Conservation (phyloP, 352 stramenopile genomes). For the Lagenidium sp. region DNA sequence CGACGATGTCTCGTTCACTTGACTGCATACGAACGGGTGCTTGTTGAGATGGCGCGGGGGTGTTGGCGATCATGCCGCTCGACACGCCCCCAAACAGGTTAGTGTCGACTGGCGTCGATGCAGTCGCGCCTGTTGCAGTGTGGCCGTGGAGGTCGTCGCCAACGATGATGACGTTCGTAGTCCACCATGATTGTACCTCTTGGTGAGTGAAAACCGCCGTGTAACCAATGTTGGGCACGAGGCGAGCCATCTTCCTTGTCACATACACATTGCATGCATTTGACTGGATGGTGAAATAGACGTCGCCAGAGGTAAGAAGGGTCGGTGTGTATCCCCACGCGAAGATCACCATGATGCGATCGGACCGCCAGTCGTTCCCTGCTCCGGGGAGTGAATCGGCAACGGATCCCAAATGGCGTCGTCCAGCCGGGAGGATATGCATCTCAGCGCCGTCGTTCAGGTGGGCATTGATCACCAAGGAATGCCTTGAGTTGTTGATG, state of each 20-base stretch:
- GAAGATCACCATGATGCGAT: slow-evolving; percentile 69
- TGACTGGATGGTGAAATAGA: slow-evolving; percentile 77
- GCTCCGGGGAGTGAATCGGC: slow-evolving; percentile 10
- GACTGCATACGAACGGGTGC: slow-evolving; percentile 4
- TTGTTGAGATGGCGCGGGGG: no score
- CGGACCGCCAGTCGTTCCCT: slow-evolving; percentile 38
- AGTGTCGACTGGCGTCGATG: slow-evolving; percentile 8
- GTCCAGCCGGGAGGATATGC: slow-evolving; percentile 47
- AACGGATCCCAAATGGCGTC: slow-evolving; percentile 41
- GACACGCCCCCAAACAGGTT: slow-evolving; percentile 21
- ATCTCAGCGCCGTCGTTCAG: slow-evolving; percentile 74
- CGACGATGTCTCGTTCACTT: slow-evolving; percentile 1
- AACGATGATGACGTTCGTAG: slow-evolving; percentile 72
- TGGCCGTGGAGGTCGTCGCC: slow-evolving; percentile 65
- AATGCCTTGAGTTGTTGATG: slow-evolving; percentile 73
- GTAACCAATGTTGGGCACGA: slow-evolving; percentile 72
- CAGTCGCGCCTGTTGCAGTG: slow-evolving; percentile 10
- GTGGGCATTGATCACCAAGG: slow-evolving; percentile 52
- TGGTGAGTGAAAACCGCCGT: slow-evolving; percentile 79
- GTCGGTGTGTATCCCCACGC: slow-evolving; percentile 82
- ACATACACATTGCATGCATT: slow-evolving; percentile 78
- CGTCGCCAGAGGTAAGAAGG: slow-evolving; percentile 68
- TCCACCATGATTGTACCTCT: slow-evolving; percentile 73
- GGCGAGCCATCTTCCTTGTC: slow-evolving; percentile 66
- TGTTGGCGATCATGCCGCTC: not conserved